Percentiles rank a stretch among this genome's conserved stretches.
Conservation (phyloP, 2,329 filamentous ascomycete species). For the Colletotrichum tofieldiae region DNA sequence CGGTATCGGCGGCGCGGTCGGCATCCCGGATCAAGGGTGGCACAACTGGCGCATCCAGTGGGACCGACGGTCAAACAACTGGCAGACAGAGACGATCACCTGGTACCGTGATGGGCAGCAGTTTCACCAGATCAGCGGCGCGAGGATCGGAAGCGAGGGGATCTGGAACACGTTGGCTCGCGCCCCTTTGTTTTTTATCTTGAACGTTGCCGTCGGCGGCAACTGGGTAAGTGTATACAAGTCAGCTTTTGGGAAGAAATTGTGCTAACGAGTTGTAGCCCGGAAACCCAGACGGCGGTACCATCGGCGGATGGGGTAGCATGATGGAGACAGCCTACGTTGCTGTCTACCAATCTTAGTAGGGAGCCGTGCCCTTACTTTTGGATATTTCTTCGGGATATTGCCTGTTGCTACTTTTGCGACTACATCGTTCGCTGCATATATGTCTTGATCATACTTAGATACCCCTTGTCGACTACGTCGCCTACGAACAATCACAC, state of each 20-base stretch:
- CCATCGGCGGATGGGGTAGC: slow-evolving; percentile 55
- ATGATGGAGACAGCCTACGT: slow-evolving; percentile 61
- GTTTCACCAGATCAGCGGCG: slow-evolving; percentile 62
- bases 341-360: slow-evolving; percentile 54
- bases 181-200: slow-evolving; percentile 61
- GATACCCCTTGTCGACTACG: slow-evolving; percentile 23
- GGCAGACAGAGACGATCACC: slow-evolving; percentile 63
- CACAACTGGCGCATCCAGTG: slow-evolving; percentile 65
- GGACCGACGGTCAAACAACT: slow-evolving; percentile 61
- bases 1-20: slow-evolving; percentile 55
- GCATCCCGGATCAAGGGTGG: slow-evolving; percentile 61
- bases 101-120: slow-evolving; percentile 64
- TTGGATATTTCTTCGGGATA: background rate
- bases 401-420: slow-evolving; percentile 10
- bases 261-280: slow-evolving; percentile 44
- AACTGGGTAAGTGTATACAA: slow-evolving; percentile 54
- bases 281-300: slow-evolving; percentile 52
- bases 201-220: slow-evolving; percentile 66
- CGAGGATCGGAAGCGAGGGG: slow-evolving; percentile 56
- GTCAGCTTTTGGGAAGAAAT: background rate
- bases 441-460: slow-evolving; percentile 22
- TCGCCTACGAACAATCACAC: background rate
- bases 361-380: background rate
- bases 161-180: slow-evolving; percentile 62
- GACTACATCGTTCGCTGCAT: slow-evolving; percentile 26